Percentiles rank a stretch among this genome's conserved stretches.
Evolutionary conservation across 2,329 filamentous ascomycete genomes (phyloP).

Genomic region (Xylaria sp.): DNA sequence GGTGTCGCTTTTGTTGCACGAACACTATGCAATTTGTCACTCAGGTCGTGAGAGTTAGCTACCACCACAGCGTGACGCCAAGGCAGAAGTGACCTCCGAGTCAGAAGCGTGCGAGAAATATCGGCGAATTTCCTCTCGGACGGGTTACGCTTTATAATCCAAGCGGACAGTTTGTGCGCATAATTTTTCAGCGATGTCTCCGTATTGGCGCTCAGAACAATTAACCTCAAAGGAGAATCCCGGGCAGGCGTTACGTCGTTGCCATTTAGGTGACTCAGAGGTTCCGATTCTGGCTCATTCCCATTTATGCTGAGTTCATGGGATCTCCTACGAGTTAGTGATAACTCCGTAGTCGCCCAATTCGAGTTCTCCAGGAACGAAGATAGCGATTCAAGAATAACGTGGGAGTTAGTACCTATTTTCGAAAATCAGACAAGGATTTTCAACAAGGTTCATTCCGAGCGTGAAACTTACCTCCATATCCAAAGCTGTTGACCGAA

Average conservation of each 20-base stretch:
- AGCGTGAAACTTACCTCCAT: constrained; percentile 9
- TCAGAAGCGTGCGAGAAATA: constrained; percentile 14
- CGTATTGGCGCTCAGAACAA: constrained; percentile 17
- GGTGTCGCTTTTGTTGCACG: constrained; percentile 12
- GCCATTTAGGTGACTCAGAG: not conserved
- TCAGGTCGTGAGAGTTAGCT: constrained; percentile 1
- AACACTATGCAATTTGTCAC: constrained; percentile 4
- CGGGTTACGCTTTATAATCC: not conserved
- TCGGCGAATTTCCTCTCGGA: constrained; percentile 4
- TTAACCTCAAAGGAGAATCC: constrained; percentile 1
- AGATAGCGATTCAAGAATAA: constrained; percentile 21
- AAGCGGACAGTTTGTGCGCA: constrained; percentile 9
- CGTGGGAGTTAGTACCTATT: constrained; percentile 17
- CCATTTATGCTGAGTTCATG: not conserved
- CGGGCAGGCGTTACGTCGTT: too few species aligned
- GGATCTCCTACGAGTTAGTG: too few species aligned
- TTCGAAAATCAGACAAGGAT: not conserved
- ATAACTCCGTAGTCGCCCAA: not conserved
- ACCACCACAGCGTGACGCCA: constrained; percentile 18
- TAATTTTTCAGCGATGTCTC: constrained; percentile 16
- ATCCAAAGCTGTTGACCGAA: constrained; percentile 27
- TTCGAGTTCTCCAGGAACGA: constrained; percentile 13
- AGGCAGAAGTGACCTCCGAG: constrained; percentile 19
- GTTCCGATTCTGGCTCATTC: not conserved
- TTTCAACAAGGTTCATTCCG: not conserved